Base-by-base conservation (phyloP, 148 eudicot genomes). In the Chenopodium suecicum region DNA sequence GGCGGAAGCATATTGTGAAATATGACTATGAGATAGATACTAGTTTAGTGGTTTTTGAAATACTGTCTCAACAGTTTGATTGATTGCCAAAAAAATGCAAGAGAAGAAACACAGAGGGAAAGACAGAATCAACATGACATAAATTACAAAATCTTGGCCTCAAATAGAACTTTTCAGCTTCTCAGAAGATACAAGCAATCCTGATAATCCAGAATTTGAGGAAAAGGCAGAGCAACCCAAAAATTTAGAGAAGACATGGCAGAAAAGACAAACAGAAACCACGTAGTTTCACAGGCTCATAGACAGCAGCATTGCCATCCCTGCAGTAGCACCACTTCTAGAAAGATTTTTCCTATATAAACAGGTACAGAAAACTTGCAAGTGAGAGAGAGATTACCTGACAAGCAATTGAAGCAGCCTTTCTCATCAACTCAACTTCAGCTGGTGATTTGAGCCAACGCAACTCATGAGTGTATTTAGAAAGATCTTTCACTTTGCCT, bases 391-490 rank as follows among this genome's bases (percentile, higher is more conserved):
- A 78, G 23, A 77, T 74, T 85, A 93, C 98, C 96, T 93, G 98
- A 82, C 90, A 87, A 87, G 86, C 95, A 82, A 93, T 90, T 64
- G 98, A 89, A 81, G 94, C 95, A 79, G 98, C 83, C 70, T 91
- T 89, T 84, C 92, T 89, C 97, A 95, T 95, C 84, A 95, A 81
- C 74, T 81, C 87, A 79, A 91, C 82, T 87, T 95, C 98, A 48
- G 97, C 88, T 54, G 90, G 86, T 77, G 98, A 95, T 82, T 93
- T 95, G 76, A 91, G 72, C 97, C 90, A 95, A 75, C 98, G 91
- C 68, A 92, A 86, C 84, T 93, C 94, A 77, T 95, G 92, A 70
- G 92, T 91, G 84, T 83, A 85, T 50, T 62, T 52, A 58, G 98
- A 91, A 75, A 93, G 84, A 83, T 95, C 98, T 80, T 88, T 88